Evolutionary conservation across 805 yeast genomes (phyloP), one percentile per base, ranked within the genome.

Genomic region (Spathaspora girioi): DNA sequence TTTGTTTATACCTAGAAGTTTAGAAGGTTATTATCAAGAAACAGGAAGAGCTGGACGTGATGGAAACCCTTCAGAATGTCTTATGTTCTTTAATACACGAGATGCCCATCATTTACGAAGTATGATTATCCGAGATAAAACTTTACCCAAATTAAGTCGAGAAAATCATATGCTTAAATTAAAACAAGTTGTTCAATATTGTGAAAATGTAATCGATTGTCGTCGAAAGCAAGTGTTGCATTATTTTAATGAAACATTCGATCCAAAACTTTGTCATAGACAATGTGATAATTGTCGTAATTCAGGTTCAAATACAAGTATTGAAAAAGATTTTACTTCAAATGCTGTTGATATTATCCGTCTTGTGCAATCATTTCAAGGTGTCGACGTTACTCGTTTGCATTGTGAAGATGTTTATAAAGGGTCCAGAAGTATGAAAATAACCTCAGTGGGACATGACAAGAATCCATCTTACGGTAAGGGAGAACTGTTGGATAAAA

Each of bases 41-140:
- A 92, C 98, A 1, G 99, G 99, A 7, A 83, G 99, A 68, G 99
- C 98, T 3, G 99, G 99, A 5, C 81, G 99, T 71, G 99, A 94
- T 71, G 98, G 99, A 0, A 70, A 79, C 7, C 81, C 75, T 43
- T 87, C 96, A 1, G 86, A 84, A 51, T 94, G 98, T 69, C 79
- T 90, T 12, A 78, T 93, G 79, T 93, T 81, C 59, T 94, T 87
- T 66, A 79, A 84, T 10, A 86, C 86, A 69, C 79, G 80, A 53
- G 99, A 93, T 69, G 96, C 93, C 0, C 73, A 91, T 51, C 72
- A 82, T 27, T 69, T 94, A 44, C 91, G 87, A 65, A 75, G 83
- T 15, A 79, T 90, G 82, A 91, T 94, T 43, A 84, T 83, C 52
- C 76, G 84, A 51, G 98, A 92, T 63, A 77, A 75, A 49, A 89